Evolutionary conservation across 2,329 filamentous ascomycete species (phyloP), one percentile per base, ranked within the genome.

Genomic region (Nannizziopsis arthrosporioides): DNA sequence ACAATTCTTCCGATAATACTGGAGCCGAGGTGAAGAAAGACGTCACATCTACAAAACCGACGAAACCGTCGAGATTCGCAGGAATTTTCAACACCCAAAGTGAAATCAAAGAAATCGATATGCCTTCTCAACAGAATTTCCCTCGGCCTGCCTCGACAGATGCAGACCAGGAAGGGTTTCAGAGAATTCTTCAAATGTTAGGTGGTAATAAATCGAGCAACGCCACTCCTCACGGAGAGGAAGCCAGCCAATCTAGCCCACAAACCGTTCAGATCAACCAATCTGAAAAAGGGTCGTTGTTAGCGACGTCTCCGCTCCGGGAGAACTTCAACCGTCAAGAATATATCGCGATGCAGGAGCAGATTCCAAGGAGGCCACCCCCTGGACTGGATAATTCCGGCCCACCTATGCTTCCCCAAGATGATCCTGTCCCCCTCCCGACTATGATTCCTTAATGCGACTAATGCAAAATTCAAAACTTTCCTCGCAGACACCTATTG

Each of bases 81-180:
- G 86, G 83, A 2, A 84, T 95, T 57, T 86, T 89, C 61, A 74
- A 73, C 35, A 69, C 77, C 41, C 73, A 69, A 7, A 59, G 70
- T n/a, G 73, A 82, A 54, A 77, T 80, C 12, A 66, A 58, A 32
- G 55, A 54, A 27, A 50, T 50, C 30, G 54, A 43, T 55, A 63
- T 27, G 22, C 22, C 47, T 59, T 50, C 39, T 57, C 57, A 46
- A 42, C 53, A 59, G 8, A 62, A 64, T 47, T 64, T 67, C 42
- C 55, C 65, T 15, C 68, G 72, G 9, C 67, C 72, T 37, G 64
- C 64, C 22, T 59, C 65, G 3, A 62, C 63, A 5, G 79, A 81
- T 53, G 77, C 80, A 45, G 89, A 94, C 59, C 86, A 87, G 64
- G 84, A 88, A 63, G 89, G 87, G 1, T 94, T 95, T 65, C 79